A percentile compares a stretch with the other conserved stretches of the same genome.
These are phyloP conservation scores for Rhododendron mucronatum DNA, from an alignment of 148 eudicot species.

Conservation along the genomic window DNA sequence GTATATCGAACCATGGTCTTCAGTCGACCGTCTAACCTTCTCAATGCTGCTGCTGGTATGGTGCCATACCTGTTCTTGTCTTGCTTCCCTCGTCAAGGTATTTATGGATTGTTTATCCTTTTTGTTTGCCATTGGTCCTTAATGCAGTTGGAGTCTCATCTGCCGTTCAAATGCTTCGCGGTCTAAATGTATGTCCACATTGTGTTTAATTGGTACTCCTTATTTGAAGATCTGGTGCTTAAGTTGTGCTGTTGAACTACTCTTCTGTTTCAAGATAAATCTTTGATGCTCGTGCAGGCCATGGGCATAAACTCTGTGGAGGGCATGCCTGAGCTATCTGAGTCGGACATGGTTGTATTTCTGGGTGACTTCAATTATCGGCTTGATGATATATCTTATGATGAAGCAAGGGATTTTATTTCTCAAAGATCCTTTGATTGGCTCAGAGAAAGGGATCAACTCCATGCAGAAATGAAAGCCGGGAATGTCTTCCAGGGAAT, in stretches of 20 bases:
- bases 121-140: slow-evolving; percentile 50
- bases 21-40: slow-evolving; percentile 50
- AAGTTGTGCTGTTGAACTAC: not conserved
- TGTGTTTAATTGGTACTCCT: not conserved
- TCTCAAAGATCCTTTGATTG: slow-evolving; percentile 97
- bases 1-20: slow-evolving; percentile 83
- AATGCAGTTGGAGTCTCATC: slow-evolving; percentile 82
- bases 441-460: slow-evolving; percentile 92
- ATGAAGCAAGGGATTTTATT: slow-evolving; percentile 94
- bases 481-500: slow-evolving; percentile 96
- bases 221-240: slow-evolving; percentile 5
- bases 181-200: slow-evolving; percentile 56
- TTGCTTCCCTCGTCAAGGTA: slow-evolving; percentile 51
- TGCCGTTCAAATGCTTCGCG: slow-evolving; percentile 54
- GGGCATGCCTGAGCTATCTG: slow-evolving; percentile 76
- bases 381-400: slow-evolving; percentile 91
- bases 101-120: slow-evolving; percentile 44
- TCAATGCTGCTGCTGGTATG: slow-evolving; percentile 68
- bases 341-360: slow-evolving; percentile 94
- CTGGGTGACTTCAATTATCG: slow-evolving; percentile 96
- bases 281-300: slow-evolving; percentile 38
- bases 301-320: slow-evolving; percentile 49
- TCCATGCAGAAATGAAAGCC: slow-evolving; percentile 82
- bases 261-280: not conserved
- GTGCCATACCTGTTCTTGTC: slow-evolving; percentile 45